Conservation (phyloP, 2,329 filamentous ascomycete genomes). For the Aspergillus brasiliensis region DNA sequence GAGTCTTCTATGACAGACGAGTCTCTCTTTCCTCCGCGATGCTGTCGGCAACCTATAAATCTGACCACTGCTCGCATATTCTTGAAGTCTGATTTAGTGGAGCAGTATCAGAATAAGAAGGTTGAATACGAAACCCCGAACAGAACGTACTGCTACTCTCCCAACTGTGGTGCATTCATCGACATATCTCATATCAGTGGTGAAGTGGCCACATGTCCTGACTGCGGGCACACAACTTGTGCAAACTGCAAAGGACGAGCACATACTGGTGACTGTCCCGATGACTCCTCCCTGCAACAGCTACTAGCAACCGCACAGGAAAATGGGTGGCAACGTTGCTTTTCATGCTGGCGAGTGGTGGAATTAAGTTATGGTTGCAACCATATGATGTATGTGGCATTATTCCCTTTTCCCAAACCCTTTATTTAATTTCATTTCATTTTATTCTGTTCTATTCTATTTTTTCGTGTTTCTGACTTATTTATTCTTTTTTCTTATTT, state of each 20-base stretch:
- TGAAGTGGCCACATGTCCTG: conserved; percentile 45
- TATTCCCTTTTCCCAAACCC: too few species aligned
- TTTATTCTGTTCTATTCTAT: too few species aligned
- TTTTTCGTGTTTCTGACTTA: conserved; percentile 33
- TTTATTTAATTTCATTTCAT: too few species aligned
- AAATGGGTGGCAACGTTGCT: conserved; percentile 57
- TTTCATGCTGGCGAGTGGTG: conserved; percentile 49
- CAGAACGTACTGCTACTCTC: conserved; percentile 54
- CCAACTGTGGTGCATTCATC: conserved; percentile 53
- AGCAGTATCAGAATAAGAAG: conserved; percentile 48
- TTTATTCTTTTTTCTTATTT: too few species aligned
- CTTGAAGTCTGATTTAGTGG: conserved; percentile 39
- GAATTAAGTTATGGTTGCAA: conserved; percentile 56
- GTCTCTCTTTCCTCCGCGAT: conserved; percentile 57
- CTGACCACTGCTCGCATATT: conserved; percentile 37
- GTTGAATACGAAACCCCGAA: conserved; percentile 53
- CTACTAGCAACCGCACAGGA: conserved; percentile 45
- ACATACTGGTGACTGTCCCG: conserved; percentile 54
- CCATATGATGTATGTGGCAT: conserved; percentile 64
- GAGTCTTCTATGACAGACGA: conserved; percentile 51
- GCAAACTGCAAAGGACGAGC: conserved; percentile 53
- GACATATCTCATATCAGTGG: conserved; percentile 30
- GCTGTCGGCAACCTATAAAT: conserved; percentile 51
- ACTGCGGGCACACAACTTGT: conserved; percentile 53
- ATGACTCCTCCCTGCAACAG: conserved; percentile 45